Evolutionary conservation across 768 basidiomycete genomes (phyloP), one percentile per base, ranked within the genome.

Genomic region (Mycena chlorophos): DNA sequence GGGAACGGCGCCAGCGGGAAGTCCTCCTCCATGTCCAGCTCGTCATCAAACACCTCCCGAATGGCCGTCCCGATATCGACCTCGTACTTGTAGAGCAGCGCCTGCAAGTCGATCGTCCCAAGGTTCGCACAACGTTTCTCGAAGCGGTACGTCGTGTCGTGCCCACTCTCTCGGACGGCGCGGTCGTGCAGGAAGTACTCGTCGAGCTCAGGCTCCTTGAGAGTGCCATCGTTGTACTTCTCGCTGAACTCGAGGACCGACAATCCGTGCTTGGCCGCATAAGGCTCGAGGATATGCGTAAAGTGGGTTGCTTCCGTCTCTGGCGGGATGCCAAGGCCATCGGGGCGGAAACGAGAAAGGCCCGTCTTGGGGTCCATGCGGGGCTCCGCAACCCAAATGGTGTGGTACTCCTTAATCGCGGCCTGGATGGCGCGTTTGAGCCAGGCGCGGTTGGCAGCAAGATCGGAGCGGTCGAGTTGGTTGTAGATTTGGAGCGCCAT

Each of bases 281-380:
- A 98, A 2, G 97, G 97, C 72, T 97, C 93, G 45, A 99, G 84
- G 65, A 98, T 89, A 68, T 97, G 94, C 2, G 94, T 98, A 72
- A 99, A 99, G 75, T 99, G 97, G 5, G 89, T 89, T 2, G 97
- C 97, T 71, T 99, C 97, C 0, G 97, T 99, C 76, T 99, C 97
- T 0, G 97, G 97, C 13, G 96, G 97, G 55, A 99, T 97, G 26
- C 97, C 97, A 10, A 93, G 68, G 14, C 97, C 97, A 57, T 89
- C 92, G 8, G 96, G 96, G 26, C 95, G 87, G 73, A 87, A 99
- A 46, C 97, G 86, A 0, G 95, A 97, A 16, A 99, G 82, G 23
- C 97, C 96, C 16, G 94, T 94, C 73, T 90, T 91, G 42, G 88
- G 87, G 70, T 99, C 95, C 64, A 98, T 88, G 22, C 97, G 89